These are phyloP conservation scores for Penicillium sp. DNA, from an alignment of 2,329 filamentous ascomycete genomes.

Conservation along the genomic window DNA sequence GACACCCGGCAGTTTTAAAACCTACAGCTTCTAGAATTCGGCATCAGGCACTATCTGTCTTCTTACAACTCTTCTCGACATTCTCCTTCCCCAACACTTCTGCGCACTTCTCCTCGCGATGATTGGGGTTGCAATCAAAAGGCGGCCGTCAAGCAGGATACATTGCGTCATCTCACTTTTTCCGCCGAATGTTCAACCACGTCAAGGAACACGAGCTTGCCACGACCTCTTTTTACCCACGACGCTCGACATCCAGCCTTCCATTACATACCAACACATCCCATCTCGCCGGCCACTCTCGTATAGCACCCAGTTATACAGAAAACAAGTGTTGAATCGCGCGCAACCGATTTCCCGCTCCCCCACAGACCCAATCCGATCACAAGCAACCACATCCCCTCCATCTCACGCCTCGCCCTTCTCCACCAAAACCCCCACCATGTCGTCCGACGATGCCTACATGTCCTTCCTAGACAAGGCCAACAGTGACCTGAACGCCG, in stretches of 20 bases:
- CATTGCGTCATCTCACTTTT: slow-evolving; percentile 32
- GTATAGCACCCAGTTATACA: background rate
- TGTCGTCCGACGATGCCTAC: slow-evolving; percentile 77
- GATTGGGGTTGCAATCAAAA: background rate
- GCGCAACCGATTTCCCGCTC: background rate
- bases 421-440: slow-evolving; percentile 30
- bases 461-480: slow-evolving; percentile 84
- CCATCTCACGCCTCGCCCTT: slow-evolving; percentile 13
- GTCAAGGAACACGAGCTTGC: background rate
- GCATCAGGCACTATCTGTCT: background rate
- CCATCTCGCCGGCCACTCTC: background rate
- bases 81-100: background rate
- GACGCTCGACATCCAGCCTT: background rate
- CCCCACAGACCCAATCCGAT: slow-evolving; percentile 1
- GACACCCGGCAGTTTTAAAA: background rate
- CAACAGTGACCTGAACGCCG: slow-evolving; percentile 65
- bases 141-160: slow-evolving; percentile 16
- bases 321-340: background rate
- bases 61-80: background rate
- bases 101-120: background rate
- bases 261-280: background rate
- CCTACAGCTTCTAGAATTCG: background rate
- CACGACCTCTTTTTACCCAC: background rate
- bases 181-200: slow-evolving; percentile 10
- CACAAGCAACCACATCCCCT: slow-evolving; percentile 2